Percentiles rank a stretch among this genome's conserved stretches.
phyloP scores from a whole-genome alignment of 768 basidiomycete species.

The Rhodotorula sphaerocarpa region DNA sequence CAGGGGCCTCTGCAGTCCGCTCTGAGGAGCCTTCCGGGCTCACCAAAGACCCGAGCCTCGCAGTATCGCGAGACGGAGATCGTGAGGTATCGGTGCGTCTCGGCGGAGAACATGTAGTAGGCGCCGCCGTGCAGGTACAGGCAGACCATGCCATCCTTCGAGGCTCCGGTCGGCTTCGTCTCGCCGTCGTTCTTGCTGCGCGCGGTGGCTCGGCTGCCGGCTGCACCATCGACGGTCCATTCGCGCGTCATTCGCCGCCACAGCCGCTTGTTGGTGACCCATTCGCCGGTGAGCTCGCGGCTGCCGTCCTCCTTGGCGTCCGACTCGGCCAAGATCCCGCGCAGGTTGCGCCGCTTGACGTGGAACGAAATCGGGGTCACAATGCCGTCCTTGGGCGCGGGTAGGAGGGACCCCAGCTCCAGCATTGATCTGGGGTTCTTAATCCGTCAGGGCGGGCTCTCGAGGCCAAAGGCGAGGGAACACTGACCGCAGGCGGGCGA shows the following conservation, averaged over 20 bases:
- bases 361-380: slow-evolving; percentile 89
- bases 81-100: slow-evolving; percentile 79
- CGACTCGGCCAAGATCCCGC: slow-evolving; percentile 67
- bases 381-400: slow-evolving; percentile 75
- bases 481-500: slow-evolving; percentile 50
- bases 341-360: slow-evolving; percentile 62
- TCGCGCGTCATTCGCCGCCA: slow-evolving; percentile 70
- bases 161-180: neutral
- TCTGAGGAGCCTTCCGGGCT: slow-evolving; percentile 34
- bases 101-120: slow-evolving; percentile 84
- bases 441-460: too few relatives aligned
- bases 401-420: slow-evolving; percentile 70
- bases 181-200: neutral
- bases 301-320: slow-evolving; percentile 66
- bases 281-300: slow-evolving; percentile 83
- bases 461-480: neutral
- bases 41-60: slow-evolving; percentile 78
- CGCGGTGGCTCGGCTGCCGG: neutral
- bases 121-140: slow-evolving; percentile 92
- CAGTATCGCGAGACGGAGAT: slow-evolving; percentile 82
- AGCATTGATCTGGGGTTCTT: slow-evolving; percentile 55
- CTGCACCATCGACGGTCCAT: slow-evolving; percentile 36
- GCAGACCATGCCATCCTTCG: slow-evolving; percentile 63
- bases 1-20: neutral
- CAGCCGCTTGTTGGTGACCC: slow-evolving; percentile 86